Evolutionary conservation across 164 flowering plant species (phyloP), one percentile per base, ranked within the genome.

Genomic region (Litsea cubeba): DNA sequence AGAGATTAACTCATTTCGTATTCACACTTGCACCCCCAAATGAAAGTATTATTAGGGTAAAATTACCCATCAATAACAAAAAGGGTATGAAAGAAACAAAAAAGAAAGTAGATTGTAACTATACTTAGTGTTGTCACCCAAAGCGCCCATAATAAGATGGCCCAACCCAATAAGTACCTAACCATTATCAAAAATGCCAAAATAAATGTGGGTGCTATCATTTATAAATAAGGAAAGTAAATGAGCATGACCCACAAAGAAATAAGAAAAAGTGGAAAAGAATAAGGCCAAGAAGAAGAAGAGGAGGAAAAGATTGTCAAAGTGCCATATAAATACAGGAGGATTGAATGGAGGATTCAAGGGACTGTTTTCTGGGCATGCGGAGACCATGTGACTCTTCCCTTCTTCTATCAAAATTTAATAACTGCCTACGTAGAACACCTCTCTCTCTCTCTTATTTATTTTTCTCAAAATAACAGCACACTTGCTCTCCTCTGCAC

Each of bases 321-420:
- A 79, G 79, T 67, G 26, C 71, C 12, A 7, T 74, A 72, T 79
- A 77, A 76, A 71, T 78, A 74, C 80, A 77, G 72, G 86, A 81
- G 81, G 81, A 78, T 74, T 81, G 81, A 78, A 79, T 81, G 86
- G 86, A 84, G 83, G 86, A 78, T 81, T 79, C 71, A 75, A 80
- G 86, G 83, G 86, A 78, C 80, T 80, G 80, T 78, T 76, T 80
- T 77, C 28, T 40, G 81, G 79, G 78, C 78, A 50, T 73, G 83
- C 70, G 18, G 35, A 12, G 72, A 71, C 69, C 84, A 81, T 78
- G 82, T 83, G 82, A 81, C 68, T 4, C 66, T 70, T 70, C 46
- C 46, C 46, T 40, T 7, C 46, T 40, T 5, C 46, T 8, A 40
- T 40, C 46, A 8, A 40, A 40, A 40, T 40, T 40, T 40, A 40